Evolutionary conservation across 1,284 basidiomycete species (phyloP).

Genomic region (Schizophyllum commune): DNA sequence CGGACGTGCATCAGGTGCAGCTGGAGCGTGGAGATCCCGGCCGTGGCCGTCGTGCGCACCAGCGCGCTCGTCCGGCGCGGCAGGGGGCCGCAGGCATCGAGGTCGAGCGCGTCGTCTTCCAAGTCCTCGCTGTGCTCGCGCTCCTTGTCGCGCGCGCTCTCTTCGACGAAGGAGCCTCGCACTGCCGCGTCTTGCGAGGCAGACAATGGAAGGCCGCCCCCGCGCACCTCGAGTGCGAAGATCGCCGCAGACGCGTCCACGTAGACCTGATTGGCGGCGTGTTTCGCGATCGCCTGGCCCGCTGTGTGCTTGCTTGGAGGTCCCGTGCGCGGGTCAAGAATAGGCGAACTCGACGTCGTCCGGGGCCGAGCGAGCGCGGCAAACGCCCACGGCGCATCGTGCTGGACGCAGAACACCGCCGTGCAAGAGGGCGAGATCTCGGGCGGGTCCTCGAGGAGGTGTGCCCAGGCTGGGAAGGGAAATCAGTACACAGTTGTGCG

Average conservation of each 20-base stretch:
- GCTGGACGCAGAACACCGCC: conserved; percentile 49
- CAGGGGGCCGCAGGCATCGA: conserved; percentile 22
- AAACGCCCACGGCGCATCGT: conserved; percentile 46
- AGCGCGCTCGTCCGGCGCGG: conserved; percentile 51
- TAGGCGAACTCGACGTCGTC: no score
- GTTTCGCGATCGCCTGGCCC: conserved; percentile 15
- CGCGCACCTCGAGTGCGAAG: conserved; percentile 38
- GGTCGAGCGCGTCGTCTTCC: no score
- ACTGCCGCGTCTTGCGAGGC: conserved; percentile 19
- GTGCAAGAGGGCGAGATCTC: conserved; percentile 27
- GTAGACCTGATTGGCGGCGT: conserved; percentile 28
- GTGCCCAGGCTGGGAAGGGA: conserved; percentile 51
- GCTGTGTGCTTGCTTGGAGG: no score
- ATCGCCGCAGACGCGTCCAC: conserved; percentile 41
- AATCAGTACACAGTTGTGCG: conserved; percentile 1
- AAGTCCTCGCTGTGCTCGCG: conserved; percentile 14
- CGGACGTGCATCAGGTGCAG: conserved; percentile 50
- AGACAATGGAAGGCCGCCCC: conserved; percentile 30
- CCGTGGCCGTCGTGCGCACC: conserved; percentile 39
- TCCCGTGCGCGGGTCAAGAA: no score
- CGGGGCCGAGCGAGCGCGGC: conserved; percentile 18
- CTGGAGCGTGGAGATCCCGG: conserved; percentile 44
- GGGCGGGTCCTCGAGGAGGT: conserved; percentile 33
- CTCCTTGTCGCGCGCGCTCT: background rate
- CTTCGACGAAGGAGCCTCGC: conserved; percentile 6